phyloP scores from a whole-genome alignment of 345 rosid species.

The Murraya koenigii region DNA sequence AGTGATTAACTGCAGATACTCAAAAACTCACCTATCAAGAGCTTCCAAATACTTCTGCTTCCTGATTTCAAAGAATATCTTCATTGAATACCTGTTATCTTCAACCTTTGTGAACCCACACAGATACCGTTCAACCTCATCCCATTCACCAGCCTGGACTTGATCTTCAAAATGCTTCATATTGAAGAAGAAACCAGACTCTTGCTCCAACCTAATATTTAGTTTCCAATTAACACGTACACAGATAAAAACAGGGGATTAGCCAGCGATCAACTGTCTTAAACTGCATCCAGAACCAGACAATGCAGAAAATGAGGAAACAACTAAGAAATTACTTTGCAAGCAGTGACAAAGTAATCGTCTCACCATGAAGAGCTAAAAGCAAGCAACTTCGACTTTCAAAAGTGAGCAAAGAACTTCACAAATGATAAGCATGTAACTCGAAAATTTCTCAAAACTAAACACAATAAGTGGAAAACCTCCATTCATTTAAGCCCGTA shows the following conservation, averaged over 20 bases:
- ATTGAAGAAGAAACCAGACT: constrained; percentile 82
- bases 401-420: neutral
- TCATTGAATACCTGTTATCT: constrained; percentile 85
- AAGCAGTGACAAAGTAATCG: neutral
- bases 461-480: neutral
- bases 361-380: neutral
- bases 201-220: constrained; percentile 60
- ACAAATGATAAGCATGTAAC: neutral
- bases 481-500: neutral
- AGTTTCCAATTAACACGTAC: neutral
- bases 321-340: neutral
- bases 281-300: neutral
- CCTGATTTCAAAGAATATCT: constrained; percentile 85
- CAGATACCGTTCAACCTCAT: constrained; percentile 74
- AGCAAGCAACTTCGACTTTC: neutral
- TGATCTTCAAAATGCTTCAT: constrained; percentile 74
- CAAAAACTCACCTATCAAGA: constrained; percentile 57
- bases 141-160: constrained; percentile 85
- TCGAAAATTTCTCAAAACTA: neutral
- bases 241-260: neutral
- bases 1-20: neutral
- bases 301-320: neutral
- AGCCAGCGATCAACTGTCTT: constrained; percentile 1
- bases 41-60: constrained; percentile 92
- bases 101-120: constrained; percentile 90